phyloP scores from a whole-genome alignment of 129 eudicot species.

The Flaveria sonorensis region DNA sequence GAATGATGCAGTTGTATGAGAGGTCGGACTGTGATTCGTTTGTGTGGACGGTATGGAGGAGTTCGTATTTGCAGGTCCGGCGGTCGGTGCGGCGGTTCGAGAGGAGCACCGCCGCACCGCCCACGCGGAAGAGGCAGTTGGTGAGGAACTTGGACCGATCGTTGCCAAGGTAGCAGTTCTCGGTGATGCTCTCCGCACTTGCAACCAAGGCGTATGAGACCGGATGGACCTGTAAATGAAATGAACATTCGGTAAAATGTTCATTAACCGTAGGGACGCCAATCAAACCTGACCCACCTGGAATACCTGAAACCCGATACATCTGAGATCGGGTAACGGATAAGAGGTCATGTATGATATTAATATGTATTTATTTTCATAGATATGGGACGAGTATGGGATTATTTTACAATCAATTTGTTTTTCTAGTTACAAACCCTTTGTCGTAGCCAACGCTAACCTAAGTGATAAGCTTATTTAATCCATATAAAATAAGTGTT shows the following conservation, averaged over 20 bases:
- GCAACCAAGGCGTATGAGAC: slow-evolving; percentile 58
- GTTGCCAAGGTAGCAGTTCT: slow-evolving; percentile 47
- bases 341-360: too few relatives aligned
- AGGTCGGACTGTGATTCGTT: slow-evolving; percentile 45
- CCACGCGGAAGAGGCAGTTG: slow-evolving; percentile 57
- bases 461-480: too few relatives aligned
- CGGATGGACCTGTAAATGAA: slow-evolving; percentile 42
- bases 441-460: too few relatives aligned
- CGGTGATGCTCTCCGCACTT: slow-evolving; percentile 59
- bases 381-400: too few relatives aligned
- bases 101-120: slow-evolving; percentile 66
- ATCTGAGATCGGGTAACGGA: too few relatives aligned
- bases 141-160: slow-evolving; percentile 48
- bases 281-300: too few relatives aligned
- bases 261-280: too few relatives aligned
- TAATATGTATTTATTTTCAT: too few relatives aligned
- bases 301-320: too few relatives aligned
- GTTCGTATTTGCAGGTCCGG: slow-evolving; percentile 48
- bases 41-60: slow-evolving; percentile 54
- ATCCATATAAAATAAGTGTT: too few relatives aligned
- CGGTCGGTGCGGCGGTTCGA: slow-evolving; percentile 42
- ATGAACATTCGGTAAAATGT: not conserved
- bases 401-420: too few relatives aligned
- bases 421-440: too few relatives aligned
- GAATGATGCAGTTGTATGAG: slow-evolving; percentile 56